A percentile compares a stretch with the other conserved stretches of the same genome.
Evolutionary conservation across 208 protist species (phyloP).

Genomic region (Wallacemonas sp.): DNA sequence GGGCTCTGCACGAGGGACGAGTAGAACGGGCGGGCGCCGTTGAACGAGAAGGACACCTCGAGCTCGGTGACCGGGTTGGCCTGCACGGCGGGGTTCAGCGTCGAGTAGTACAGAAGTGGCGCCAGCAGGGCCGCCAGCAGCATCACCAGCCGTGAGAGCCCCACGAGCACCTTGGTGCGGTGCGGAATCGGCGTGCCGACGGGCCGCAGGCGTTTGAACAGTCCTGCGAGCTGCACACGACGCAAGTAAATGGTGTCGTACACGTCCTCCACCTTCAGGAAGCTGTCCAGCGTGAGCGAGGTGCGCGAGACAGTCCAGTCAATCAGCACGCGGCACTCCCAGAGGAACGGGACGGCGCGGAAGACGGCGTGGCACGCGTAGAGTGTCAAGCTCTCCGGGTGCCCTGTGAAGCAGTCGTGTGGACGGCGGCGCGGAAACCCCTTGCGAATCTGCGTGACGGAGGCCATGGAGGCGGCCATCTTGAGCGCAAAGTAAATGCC

Average conservation of each 20-base stretch:
- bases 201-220: slow-evolving; percentile 12
- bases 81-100: slow-evolving; percentile 73
- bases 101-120: slow-evolving; percentile 87
- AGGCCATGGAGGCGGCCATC: slow-evolving; percentile 38
- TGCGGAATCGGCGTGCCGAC: slow-evolving; percentile 39
- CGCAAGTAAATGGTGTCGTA: slow-evolving; percentile 58
- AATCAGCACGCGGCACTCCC: slow-evolving; percentile 68
- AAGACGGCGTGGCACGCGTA: slow-evolving; percentile 46
- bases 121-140: slow-evolving; percentile 69
- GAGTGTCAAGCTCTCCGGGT: slow-evolving; percentile 33
- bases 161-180: slow-evolving; percentile 41
- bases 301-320: slow-evolving; percentile 81
- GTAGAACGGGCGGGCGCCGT: slow-evolving; percentile 54
- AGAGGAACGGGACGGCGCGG: slow-evolving; percentile 75
- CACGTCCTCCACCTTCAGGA: slow-evolving; percentile 82
- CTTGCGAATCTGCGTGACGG: slow-evolving; percentile 55
- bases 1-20: slow-evolving; percentile 31
- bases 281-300: slow-evolving; percentile 65
- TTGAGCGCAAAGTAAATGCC: slow-evolving; percentile 52
- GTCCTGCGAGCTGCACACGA: slow-evolving; percentile 26
- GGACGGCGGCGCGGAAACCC: slow-evolving; percentile 65
- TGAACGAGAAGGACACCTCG: slow-evolving; percentile 51
- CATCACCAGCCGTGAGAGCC: slow-evolving; percentile 45
- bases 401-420: slow-evolving; percentile 62
- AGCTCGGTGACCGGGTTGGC: slow-evolving; percentile 48